phyloP scores from a whole-genome alignment of 1,139 yeast species.

The Arxiozyma slooffiae region DNA sequence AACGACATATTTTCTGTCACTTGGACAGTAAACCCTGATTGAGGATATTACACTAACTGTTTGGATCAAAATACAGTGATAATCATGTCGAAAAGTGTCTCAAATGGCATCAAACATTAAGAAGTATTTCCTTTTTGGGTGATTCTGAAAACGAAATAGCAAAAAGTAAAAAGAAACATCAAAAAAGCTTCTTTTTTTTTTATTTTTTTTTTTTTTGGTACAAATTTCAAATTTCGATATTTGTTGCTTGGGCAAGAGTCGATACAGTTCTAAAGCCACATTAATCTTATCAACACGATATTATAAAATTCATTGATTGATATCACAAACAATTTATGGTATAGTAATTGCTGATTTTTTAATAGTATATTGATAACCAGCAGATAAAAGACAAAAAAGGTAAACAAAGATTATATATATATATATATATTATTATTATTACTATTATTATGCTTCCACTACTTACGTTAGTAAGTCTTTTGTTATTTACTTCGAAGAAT shows the following conservation, averaged over 20 bases:
- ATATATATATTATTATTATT: too few species aligned
- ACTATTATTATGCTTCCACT: background rate
- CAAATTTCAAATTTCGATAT: too few species aligned
- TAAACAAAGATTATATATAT: background rate
- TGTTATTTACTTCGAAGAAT: background rate
- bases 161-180: too few species aligned
- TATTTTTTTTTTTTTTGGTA: too few species aligned
- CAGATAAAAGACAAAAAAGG: background rate
- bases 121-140: background rate
- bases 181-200: background rate
- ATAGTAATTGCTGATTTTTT: too few species aligned
- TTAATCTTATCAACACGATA: too few species aligned
- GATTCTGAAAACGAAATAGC: background rate
- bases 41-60: background rate
- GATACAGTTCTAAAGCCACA: too few species aligned
- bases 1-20: background rate
- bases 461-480: background rate
- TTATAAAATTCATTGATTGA: too few species aligned
- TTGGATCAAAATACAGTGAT: background rate
- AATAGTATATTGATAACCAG: background rate
- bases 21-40: too few species aligned
- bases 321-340: too few species aligned
- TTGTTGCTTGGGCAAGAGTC: background rate
- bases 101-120: background rate
- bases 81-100: background rate